Evolutionary conservation across 129 eudicot species (phyloP), one percentile per base, ranked within the genome.

Genomic region (Gnaphalium uliginosum): DNA sequence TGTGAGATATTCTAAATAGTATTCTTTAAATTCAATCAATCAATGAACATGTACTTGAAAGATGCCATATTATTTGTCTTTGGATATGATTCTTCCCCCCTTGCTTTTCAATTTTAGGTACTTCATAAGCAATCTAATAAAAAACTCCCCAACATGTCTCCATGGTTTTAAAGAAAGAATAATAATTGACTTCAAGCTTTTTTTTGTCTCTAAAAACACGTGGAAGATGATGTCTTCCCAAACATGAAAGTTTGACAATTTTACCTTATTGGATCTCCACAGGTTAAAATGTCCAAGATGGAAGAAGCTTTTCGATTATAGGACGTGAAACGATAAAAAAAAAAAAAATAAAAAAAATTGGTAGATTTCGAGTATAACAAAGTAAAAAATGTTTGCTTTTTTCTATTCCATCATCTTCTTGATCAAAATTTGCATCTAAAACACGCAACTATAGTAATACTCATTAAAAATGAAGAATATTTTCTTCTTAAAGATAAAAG

Each of bases 11-110:
- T 66, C 48, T 33, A 67, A 17, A 32, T 50, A 32, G 24, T 62
- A 24, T 54, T n/a, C 11, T 30, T 24, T 26, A 71, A 79, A 65
- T 43, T 54, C 74, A 80, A 66, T 41, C 75, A 66, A 73, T 48
- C 79, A 80, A 56, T 73, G 73, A 66, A 73, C 73, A 50, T 66
- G 83, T 66, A 73, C 75, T 73, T 66, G 46, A 79, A 73, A 73
- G 83, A 80, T 80, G 75, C 75, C 79, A 80, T 79, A 59, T 59
- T 68, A 73, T 66, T 68, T 43, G 68, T 61, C 76, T 81, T 69
- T 81, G 85, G 88, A 79, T 86, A 84, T 81, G 88, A 85, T 86
- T 85, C 92, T 81, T 85, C 85, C 81, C 83, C 79, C 87, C 85
- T 79, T 54, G 62, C 85, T 67, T 41, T 54, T 63, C 48, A 57